phyloP scores from a whole-genome alignment of 2,329 filamentous ascomycete genomes.

The Stylonectria norvegica region DNA sequence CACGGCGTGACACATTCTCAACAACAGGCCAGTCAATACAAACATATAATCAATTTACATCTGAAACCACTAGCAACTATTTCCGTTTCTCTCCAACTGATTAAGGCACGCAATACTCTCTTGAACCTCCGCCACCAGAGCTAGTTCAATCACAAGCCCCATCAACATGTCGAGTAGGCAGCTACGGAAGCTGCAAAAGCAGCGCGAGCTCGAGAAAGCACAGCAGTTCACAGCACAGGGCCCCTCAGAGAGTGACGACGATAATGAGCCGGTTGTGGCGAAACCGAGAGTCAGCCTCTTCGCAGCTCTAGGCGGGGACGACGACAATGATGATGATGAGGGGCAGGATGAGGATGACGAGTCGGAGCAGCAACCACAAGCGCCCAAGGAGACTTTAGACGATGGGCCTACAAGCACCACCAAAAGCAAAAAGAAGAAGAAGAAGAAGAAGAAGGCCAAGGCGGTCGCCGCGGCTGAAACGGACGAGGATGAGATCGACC shows the following conservation, averaged over 20 bases:
- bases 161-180: constrained; percentile 50
- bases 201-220: constrained; percentile 41
- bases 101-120: too few species aligned
- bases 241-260: constrained; percentile 31
- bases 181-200: constrained; percentile 50
- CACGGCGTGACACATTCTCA: constrained; percentile 24
- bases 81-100: too few species aligned
- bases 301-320: constrained; percentile 47
- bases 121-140: too few species aligned
- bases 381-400: constrained; percentile 26
- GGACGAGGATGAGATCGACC: constrained; percentile 53
- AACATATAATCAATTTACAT: background rate
- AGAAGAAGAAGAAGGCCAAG: constrained; percentile 37
- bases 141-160: too few species aligned
- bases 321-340: constrained; percentile 39
- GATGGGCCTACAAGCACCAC: constrained; percentile 29
- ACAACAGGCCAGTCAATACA: constrained; percentile 2
- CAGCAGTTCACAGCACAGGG: constrained; percentile 14
- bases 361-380: constrained; percentile 8
- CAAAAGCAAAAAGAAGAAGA: constrained; percentile 40
- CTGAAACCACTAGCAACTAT: too few species aligned
- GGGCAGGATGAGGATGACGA: constrained; percentile 24
- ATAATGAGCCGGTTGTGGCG: constrained; percentile 24
- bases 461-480: constrained; percentile 21
- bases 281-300: constrained; percentile 48